phyloP scores from a whole-genome alignment of 768 basidiomycete genomes.

The Sporobolomyces phaffii region DNA sequence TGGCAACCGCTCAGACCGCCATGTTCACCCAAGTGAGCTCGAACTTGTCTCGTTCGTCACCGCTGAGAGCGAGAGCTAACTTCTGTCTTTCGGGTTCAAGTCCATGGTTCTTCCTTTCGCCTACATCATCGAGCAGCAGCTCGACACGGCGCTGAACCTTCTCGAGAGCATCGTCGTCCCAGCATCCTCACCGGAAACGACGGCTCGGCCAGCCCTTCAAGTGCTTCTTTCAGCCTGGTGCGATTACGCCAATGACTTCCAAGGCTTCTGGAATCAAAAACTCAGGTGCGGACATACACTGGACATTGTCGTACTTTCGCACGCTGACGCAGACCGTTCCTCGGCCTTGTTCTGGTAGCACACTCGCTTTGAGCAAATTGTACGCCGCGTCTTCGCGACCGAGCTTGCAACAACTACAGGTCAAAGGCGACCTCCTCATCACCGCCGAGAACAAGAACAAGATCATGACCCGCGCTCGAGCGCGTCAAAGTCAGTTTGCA shows the following conservation, averaged over 20 bases:
- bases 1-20: conserved; percentile 78
- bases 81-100: conserved; percentile 47
- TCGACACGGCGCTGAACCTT: conserved; percentile 68
- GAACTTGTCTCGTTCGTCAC: neutral
- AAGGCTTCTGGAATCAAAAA: conserved; percentile 82
- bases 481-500: conserved; percentile 66
- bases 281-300: conserved; percentile 52
- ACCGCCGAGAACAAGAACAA: conserved; percentile 72
- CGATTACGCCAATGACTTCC: conserved; percentile 88
- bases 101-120: conserved; percentile 88
- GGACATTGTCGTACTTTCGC: neutral
- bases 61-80: conserved; percentile 49
- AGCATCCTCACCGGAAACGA: conserved; percentile 45
- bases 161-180: conserved; percentile 61
- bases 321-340: neutral
- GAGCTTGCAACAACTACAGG: conserved; percentile 61
- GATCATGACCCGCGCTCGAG: conserved; percentile 95
- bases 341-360: conserved; percentile 48
- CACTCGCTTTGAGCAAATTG: conserved; percentile 70
- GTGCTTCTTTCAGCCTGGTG: conserved; percentile 88
- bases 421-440: conserved; percentile 88
- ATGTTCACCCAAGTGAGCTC: conserved; percentile 79
- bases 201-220: conserved; percentile 52
- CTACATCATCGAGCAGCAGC: conserved; percentile 81
- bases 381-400: conserved; percentile 60